Conservation (phyloP, 2,329 filamentous ascomycete genomes). For the Elsinoe perseae region DNA sequence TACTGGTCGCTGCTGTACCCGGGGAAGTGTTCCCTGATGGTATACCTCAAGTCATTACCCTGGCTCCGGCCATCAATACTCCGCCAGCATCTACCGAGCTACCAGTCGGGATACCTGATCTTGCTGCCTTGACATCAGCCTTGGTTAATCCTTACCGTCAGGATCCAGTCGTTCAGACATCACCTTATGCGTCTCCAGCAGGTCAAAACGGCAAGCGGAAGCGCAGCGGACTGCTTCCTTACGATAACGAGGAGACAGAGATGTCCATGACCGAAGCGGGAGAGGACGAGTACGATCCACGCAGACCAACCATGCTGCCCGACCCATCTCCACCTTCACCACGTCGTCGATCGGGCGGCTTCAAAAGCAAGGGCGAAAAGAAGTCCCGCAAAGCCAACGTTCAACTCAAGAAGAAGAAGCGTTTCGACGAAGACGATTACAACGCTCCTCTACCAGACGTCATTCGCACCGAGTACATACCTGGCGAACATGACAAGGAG, state of each 20-base stretch:
- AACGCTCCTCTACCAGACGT: slow-evolving; percentile 8
- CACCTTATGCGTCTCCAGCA: not conserved
- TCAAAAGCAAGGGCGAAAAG: slow-evolving; percentile 16
- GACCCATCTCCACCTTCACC: not conserved
- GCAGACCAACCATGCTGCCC: slow-evolving; percentile 28
- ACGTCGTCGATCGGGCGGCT: not conserved
- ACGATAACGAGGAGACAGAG: slow-evolving; percentile 10
- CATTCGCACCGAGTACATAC: slow-evolving; percentile 13
- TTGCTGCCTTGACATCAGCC: not conserved
- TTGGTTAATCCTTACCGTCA: not conserved
- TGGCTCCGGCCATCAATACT: slow-evolving; percentile 25
- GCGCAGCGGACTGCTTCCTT: slow-evolving; percentile 12
- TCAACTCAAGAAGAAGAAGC: slow-evolving; percentile 20
- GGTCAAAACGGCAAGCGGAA: slow-evolving; percentile 19
- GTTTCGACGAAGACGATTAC: slow-evolving; percentile 20
- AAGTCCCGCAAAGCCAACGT: slow-evolving; percentile 19
- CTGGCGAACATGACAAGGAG: slow-evolving; percentile 4
- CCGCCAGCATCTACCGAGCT: slow-evolving; percentile 6
- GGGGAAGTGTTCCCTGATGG: slow-evolving; percentile 33
- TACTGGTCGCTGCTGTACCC: slow-evolving; percentile 30
- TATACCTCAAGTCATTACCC: slow-evolving; percentile 35
- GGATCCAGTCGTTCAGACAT: not conserved
- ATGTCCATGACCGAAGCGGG: slow-evolving; percentile 29
- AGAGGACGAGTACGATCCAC: slow-evolving; percentile 45
- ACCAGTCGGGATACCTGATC: not conserved